Percentiles rank a stretch among this genome's conserved stretches.
Conservation (phyloP, 495 filamentous ascomycete species). For the Parathielavia appendiculata region DNA sequence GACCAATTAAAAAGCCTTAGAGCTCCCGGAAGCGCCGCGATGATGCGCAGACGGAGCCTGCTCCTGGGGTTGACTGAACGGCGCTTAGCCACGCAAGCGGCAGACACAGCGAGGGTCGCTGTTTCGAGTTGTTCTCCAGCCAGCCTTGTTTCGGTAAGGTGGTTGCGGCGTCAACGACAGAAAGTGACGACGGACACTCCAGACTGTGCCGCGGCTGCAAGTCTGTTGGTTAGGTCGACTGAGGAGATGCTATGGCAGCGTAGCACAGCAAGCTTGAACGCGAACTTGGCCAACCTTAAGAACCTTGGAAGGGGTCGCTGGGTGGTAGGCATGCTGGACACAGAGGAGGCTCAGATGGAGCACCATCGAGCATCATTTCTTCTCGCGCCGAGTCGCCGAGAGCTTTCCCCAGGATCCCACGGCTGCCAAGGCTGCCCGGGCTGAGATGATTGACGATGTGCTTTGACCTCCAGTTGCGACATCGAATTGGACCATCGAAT, state of each 20-base stretch:
- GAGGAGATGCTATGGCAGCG: too few relatives aligned
- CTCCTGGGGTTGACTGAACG: conserved; percentile 26
- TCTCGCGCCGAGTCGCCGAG: background rate
- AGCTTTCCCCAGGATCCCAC: background rate
- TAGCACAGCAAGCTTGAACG: too few relatives aligned
- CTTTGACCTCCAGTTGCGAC: conserved; percentile 11
- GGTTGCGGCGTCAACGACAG: conserved; percentile 1
- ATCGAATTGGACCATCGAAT: conserved; percentile 12
- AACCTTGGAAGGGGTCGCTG: background rate
- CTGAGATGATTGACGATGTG: conserved; percentile 7
- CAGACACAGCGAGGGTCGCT: conserved; percentile 20
- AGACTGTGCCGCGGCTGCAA: conserved; percentile 13
- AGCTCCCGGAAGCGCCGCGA: conserved; percentile 34
- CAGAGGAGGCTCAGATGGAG: background rate
- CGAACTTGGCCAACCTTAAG: conserved; percentile 1
- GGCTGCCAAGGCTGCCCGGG: conserved; percentile 13
- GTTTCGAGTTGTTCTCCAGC: conserved; percentile 22
- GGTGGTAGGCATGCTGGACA: background rate
- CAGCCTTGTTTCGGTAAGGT: conserved; percentile 1
- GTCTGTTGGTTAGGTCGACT: too few relatives aligned
- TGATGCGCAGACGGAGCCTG: conserved; percentile 17
- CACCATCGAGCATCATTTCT: conserved; percentile 21
- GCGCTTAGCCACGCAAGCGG: conserved; percentile 33
- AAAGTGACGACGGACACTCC: background rate
- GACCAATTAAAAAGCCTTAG: conserved; percentile 29